Evolutionary conservation across 306 rosid genomes (phyloP).

Genomic region (Glycine latifolia): DNA sequence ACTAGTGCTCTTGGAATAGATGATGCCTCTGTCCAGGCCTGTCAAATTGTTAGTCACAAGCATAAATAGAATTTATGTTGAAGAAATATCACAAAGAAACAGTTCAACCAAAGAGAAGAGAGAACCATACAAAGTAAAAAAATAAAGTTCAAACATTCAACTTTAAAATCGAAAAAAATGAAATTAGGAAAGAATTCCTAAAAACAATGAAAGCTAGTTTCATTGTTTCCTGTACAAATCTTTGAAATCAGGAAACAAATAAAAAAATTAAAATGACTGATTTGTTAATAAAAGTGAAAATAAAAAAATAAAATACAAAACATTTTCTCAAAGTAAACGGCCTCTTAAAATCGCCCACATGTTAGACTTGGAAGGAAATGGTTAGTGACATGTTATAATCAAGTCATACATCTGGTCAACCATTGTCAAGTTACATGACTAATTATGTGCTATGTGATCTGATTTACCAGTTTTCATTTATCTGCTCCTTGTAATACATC

Average conservation of each 20-base stretch:
- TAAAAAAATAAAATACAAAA: no score
- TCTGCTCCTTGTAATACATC: no score
- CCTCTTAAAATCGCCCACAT: no score
- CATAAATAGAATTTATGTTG: conserved; percentile 15
- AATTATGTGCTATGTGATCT: no score
- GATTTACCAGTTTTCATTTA: no score
- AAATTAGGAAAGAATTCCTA: background rate
- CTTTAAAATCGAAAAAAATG: background rate
- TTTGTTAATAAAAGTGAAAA: no score
- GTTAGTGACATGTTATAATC: no score
- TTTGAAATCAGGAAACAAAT: background rate
- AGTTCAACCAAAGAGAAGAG: conserved; percentile 15
- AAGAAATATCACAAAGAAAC: conserved; percentile 24
- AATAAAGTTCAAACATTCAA: background rate
- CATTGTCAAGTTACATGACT: no score
- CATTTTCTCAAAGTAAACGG: no score
- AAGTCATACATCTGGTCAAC: no score
- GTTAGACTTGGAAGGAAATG: no score
- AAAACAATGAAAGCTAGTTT: background rate
- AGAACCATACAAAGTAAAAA: background rate
- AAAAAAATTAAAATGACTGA: no score
- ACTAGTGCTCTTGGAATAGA: conserved; percentile 78
- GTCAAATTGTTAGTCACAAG: conserved; percentile 30
- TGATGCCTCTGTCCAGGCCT: conserved; percentile 82
- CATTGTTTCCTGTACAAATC: background rate